These are phyloP conservation scores for Coelastrella sp. DNA, from an alignment of 139 green algal genomes.

Conservation along the genomic window DNA sequence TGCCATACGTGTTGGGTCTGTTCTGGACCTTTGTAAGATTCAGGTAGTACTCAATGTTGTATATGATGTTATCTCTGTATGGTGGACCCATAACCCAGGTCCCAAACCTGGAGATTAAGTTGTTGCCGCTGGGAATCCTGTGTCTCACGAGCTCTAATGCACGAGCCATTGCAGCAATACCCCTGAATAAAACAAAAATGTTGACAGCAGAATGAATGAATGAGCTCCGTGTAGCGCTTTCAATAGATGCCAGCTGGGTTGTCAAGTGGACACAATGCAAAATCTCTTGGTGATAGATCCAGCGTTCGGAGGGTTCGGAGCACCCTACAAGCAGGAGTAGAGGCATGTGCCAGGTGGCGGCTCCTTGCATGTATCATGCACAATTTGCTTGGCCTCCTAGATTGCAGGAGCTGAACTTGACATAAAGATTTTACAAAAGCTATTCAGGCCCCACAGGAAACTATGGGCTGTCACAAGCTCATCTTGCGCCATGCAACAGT, in stretches of 20 bases:
- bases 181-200: background rate
- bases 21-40: background rate
- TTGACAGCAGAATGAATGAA: background rate
- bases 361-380: background rate
- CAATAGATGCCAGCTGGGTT: no score
- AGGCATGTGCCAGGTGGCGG: no score
- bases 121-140: background rate
- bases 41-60: background rate
- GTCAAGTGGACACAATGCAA: no score
- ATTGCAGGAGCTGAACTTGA: no score
- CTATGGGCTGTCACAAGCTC: no score
- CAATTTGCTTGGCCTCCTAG: no score
- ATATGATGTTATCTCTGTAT: background rate
- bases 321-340: no score
- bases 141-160: background rate
- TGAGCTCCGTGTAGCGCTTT: background rate
- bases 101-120: background rate
- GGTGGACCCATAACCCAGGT: background rate
- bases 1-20: background rate
- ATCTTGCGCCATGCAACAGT: no score
- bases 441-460: no score
- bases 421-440: no score
- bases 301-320: no score
- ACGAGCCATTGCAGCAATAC: slow-evolving; percentile 5
- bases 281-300: no score